Conservation (phyloP, 345 rosid species). For the Zanthoxylum bungeanum region DNA sequence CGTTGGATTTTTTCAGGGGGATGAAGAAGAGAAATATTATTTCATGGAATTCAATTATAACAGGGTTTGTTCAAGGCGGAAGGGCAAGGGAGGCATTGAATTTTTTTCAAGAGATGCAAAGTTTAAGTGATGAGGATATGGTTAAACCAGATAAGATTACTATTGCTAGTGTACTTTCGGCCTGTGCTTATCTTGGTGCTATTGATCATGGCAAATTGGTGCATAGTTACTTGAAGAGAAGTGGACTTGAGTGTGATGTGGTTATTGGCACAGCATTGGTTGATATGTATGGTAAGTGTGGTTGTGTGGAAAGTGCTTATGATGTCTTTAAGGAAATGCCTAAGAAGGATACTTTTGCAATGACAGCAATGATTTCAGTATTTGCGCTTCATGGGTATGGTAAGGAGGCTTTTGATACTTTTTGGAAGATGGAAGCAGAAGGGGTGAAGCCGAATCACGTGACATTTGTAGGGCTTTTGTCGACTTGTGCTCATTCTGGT, state of each 20-base stretch:
- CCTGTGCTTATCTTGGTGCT: conserved; percentile 61
- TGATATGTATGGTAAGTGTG: conserved; percentile 72
- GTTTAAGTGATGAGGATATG: conserved; percentile 10
- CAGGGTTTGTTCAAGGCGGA: conserved; percentile 56
- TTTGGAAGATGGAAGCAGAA: conserved; percentile 41
- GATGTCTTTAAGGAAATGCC: conserved; percentile 44
- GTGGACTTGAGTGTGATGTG: conserved; percentile 43
- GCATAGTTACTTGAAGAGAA: conserved; percentile 43
- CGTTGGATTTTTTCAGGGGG: conserved; percentile 32
- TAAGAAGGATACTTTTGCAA: conserved; percentile 46
- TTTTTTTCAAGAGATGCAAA: conserved; percentile 50
- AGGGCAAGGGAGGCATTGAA: conserved; percentile 46
- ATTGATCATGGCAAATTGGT: conserved; percentile 54
- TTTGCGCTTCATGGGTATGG: conserved; percentile 52
- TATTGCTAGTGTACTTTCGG: conserved; percentile 50
- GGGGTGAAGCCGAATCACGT: conserved; percentile 53
- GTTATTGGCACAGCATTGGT: conserved; percentile 52
- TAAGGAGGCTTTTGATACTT: conserved; percentile 42
- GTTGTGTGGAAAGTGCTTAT: conserved; percentile 42
- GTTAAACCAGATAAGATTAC: conserved; percentile 54
- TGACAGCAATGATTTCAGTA: conserved; percentile 65
- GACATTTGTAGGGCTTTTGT: conserved; percentile 55
- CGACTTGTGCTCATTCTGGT: conserved; percentile 66
- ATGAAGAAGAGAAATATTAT: conserved; percentile 41
- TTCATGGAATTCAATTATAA: conserved; percentile 60